phyloP scores from a whole-genome alignment of 495 filamentous ascomycete species.

The Penicillium flavigenum region DNA sequence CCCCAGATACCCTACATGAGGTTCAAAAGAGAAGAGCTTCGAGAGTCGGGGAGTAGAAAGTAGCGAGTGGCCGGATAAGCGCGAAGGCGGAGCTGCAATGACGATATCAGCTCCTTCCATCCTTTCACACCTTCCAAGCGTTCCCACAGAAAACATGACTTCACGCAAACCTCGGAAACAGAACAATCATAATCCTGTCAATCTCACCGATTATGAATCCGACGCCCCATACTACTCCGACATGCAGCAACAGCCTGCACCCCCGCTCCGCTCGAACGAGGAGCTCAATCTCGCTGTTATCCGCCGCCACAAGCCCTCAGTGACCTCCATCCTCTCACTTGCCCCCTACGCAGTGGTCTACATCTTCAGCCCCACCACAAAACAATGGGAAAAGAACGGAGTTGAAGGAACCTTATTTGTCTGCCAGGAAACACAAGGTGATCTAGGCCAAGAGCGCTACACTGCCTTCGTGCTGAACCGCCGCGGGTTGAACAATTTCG shows the following conservation, averaged over 20 bases:
- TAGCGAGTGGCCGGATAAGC: conserved; percentile 3
- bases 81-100: conserved; percentile 15
- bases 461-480: conserved; percentile 62
- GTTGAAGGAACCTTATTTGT: conserved; percentile 83
- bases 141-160: conserved; percentile 27
- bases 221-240: conserved; percentile 50
- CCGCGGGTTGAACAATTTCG: conserved; percentile 60
- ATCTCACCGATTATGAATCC: conserved; percentile 68
- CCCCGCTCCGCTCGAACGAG: conserved; percentile 63
- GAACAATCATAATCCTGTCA: conserved; percentile 33
- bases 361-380: conserved; percentile 58
- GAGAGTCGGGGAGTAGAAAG: neutral
- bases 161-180: conserved; percentile 37
- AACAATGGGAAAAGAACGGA: conserved; percentile 73
- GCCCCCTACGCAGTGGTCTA: conserved; percentile 81
- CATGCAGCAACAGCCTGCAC: conserved; percentile 36
- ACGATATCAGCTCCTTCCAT: conserved; percentile 9
- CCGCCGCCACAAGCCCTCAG: conserved; percentile 67
- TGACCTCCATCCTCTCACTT: conserved; percentile 67
- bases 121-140: conserved; percentile 2
- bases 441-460: conserved; percentile 52
- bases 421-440: conserved; percentile 55
- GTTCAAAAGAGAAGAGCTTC: neutral
- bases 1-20: neutral
- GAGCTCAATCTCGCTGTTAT: conserved; percentile 82